phyloP scores from a whole-genome alignment of 176 grass and related monocot genomes.

The Tillandsia fasciculata region DNA sequence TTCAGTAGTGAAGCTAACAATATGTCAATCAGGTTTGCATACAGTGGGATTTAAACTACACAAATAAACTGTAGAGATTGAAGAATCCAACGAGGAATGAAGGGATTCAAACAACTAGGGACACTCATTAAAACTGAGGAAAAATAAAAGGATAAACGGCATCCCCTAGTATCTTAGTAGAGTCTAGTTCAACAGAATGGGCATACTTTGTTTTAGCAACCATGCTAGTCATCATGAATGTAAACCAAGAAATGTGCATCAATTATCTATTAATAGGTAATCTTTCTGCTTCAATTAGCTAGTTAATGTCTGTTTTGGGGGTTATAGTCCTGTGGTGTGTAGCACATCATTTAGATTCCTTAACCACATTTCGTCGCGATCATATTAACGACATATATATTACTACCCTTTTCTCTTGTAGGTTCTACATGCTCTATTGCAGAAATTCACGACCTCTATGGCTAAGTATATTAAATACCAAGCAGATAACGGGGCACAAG shows the following conservation, averaged over 20 bases:
- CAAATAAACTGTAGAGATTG: too few species aligned
- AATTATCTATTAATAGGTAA: neutral
- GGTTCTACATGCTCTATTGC: conserved; percentile 80
- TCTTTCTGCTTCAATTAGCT: neutral
- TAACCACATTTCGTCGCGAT: neutral
- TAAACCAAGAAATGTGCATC: neutral
- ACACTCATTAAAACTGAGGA: too few species aligned
- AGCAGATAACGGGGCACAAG: conserved; percentile 85
- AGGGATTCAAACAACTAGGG: too few species aligned
- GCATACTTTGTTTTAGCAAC: neutral
- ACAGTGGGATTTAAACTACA: too few species aligned
- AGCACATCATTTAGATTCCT: too few species aligned
- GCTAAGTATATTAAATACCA: conserved; percentile 77
- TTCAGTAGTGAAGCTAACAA: too few species aligned
- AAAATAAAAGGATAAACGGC: too few species aligned
- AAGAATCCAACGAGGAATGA: too few species aligned
- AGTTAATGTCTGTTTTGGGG: neutral
- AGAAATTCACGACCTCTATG: conserved; percentile 83
- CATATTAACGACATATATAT: neutral
- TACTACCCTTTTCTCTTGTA: conserved; percentile 24
- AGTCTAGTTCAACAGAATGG: neutral
- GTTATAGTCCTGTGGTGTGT: too few species aligned
- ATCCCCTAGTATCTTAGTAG: neutral
- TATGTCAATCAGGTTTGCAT: too few species aligned
- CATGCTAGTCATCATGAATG: neutral